Evolutionary conservation across 2,329 filamentous ascomycete species (phyloP).

Genomic region (Cadophora malorum): DNA sequence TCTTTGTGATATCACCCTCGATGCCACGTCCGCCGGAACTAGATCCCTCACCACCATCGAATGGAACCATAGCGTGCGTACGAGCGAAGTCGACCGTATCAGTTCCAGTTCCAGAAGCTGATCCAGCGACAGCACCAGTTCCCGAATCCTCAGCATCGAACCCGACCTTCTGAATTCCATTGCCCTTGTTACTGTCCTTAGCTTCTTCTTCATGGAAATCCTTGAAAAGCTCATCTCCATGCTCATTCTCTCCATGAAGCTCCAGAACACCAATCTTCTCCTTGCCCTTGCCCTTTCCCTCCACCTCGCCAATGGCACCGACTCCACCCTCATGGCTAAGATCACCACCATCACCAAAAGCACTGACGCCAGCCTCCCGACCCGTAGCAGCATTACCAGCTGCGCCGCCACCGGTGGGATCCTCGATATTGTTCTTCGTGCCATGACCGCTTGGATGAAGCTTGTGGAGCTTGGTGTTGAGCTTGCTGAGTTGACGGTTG

Average conservation of each 20-base stretch:
- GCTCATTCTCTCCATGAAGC: neutral
- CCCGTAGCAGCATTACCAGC: neutral
- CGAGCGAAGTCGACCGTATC: neutral
- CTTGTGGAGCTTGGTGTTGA: neutral
- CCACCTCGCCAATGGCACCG: neutral
- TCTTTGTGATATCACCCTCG: neutral
- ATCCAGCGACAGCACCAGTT: neutral
- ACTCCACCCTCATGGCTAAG: no score
- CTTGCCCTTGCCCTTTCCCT: neutral
- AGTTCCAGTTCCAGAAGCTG: neutral
- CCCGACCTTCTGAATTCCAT: no score
- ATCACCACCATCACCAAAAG: neutral
- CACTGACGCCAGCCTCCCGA: slow-evolving; percentile 4
- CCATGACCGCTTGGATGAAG: neutral
- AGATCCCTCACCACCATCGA: neutral
- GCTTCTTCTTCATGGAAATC: no score
- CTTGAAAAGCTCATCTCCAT: neutral
- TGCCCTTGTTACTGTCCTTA: no score
- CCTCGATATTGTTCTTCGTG: neutral
- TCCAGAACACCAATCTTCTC: neutral
- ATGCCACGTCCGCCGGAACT: neutral
- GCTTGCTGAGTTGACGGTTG: slow-evolving; percentile 6
- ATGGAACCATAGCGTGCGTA: neutral
- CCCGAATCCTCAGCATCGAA: no score
- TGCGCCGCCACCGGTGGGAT: neutral